Evolutionary conservation across 2,329 filamentous ascomycete genomes (phyloP).

Genomic region (Clonostachys sp.): DNA sequence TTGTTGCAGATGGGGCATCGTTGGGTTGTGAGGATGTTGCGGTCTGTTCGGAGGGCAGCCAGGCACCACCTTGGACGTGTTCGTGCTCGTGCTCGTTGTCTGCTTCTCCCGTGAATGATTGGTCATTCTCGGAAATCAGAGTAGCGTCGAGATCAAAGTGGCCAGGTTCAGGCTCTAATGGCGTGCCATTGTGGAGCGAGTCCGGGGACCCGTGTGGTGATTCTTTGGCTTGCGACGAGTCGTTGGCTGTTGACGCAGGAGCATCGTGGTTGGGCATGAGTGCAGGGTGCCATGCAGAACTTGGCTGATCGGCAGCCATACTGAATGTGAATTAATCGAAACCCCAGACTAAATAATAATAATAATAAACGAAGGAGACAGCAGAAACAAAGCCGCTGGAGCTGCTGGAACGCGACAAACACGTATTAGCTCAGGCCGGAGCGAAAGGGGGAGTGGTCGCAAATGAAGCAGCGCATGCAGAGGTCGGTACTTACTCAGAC

Average conservation of each 20-base stretch:
- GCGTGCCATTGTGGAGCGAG: conserved; percentile 6
- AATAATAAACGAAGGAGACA: no score
- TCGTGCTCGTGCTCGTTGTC: conserved; percentile 2
- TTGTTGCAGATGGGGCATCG: neutral
- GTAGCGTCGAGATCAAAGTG: neutral
- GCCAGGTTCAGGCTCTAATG: conserved; percentile 3
- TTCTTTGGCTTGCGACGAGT: neutral
- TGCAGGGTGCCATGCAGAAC: conserved; percentile 34
- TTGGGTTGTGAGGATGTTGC: neutral
- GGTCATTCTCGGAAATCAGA: neutral
- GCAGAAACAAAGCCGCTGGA: no score
- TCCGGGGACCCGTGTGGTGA: conserved; percentile 4
- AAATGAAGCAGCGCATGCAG: no score
- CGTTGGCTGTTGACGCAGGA: conserved; percentile 8
- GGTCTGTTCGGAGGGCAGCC: conserved; percentile 12
- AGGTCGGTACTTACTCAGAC: no score
- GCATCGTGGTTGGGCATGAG: conserved; percentile 26
- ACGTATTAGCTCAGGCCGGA: no score
- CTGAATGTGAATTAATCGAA: conserved; percentile 4
- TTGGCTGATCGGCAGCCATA: conserved; percentile 29
- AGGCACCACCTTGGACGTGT: conserved; percentile 8
- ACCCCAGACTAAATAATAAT: neutral
- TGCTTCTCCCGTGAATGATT: conserved; percentile 5
- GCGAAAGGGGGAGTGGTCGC: no score
- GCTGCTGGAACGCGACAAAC: no score